Percentiles rank a stretch among this genome's conserved stretches.
Conservation (phyloP, 768 basidiomycete genomes). For the Lactarius akahatsu region DNA sequence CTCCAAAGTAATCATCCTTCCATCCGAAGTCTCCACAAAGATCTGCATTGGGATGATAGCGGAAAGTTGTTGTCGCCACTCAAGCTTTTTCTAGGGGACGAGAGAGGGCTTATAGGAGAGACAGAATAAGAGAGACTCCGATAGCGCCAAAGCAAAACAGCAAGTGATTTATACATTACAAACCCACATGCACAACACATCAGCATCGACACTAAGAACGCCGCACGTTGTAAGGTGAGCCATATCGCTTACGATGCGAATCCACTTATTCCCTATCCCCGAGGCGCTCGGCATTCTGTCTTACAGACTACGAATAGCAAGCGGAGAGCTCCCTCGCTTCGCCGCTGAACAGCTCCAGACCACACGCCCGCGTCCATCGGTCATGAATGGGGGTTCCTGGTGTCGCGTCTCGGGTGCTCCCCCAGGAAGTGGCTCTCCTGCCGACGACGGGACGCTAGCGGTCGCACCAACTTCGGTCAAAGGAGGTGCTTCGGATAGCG, state of each 20-base stretch:
- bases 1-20: too few species aligned
- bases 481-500: background rate
- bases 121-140: too few species aligned
- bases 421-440: background rate
- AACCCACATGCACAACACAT: background rate
- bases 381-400: slow-evolving; percentile 36
- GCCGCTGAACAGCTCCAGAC: slow-evolving; percentile 36
- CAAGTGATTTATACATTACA: slow-evolving; percentile 10
- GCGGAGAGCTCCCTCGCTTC: slow-evolving; percentile 18
- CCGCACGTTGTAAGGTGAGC: slow-evolving; percentile 3
- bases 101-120: too few species aligned
- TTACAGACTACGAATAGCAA: background rate
- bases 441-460: background rate
- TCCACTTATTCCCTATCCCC: slow-evolving; percentile 12
- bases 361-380: slow-evolving; percentile 39
- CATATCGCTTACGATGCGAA: background rate
- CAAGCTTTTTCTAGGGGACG: too few species aligned
- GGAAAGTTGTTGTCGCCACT: too few species aligned
- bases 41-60: too few species aligned
- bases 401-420: slow-evolving; percentile 11
- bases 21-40: too few species aligned
- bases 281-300: slow-evolving; percentile 3
- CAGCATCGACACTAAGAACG: slow-evolving; percentile 2
- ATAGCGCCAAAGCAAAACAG: background rate
- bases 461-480: slow-evolving; percentile 1